Percentiles rank a stretch among this genome's conserved stretches.
phyloP scores from a whole-genome alignment of 2,329 filamentous ascomycete genomes.

The Sporothrix mexicana region DNA sequence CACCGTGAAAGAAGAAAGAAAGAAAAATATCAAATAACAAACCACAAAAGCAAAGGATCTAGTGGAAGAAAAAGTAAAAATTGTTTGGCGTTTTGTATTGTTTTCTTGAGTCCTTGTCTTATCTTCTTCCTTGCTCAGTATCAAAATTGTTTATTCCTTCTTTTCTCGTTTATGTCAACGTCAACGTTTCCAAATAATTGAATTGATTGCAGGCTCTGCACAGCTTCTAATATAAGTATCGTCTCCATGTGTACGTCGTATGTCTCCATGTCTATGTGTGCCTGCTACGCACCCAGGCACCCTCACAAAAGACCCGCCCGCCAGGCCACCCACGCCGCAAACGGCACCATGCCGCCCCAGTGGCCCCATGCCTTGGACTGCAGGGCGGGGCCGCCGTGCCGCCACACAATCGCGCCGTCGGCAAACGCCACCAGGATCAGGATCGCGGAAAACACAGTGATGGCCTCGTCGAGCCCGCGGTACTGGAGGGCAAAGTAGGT shows the following conservation, averaged over 20 bases:
- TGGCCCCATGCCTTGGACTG: not conserved
- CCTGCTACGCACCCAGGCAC: too few species aligned
- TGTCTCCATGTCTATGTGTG: not conserved
- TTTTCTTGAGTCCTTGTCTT: not conserved
- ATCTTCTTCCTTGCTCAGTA: not conserved
- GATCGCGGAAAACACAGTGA: slow-evolving; percentile 19
- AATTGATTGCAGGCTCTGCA: too few species aligned
- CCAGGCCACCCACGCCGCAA: slow-evolving; percentile 16
- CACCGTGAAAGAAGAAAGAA: not conserved
- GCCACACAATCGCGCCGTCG: slow-evolving; percentile 17
- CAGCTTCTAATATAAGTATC: too few species aligned
- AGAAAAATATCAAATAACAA: not conserved
- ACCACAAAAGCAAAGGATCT: not conserved
- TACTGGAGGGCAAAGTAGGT: slow-evolving; percentile 27
- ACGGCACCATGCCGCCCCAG: slow-evolving; percentile 16
- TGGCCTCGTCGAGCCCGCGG: slow-evolving; percentile 14
- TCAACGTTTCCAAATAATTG: too few species aligned
- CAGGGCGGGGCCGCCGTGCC: not conserved
- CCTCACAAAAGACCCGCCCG: not conserved
- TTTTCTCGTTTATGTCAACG: not conserved
- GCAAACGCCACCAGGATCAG: not conserved
- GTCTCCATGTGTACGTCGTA: too few species aligned
- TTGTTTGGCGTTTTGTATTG: not conserved
- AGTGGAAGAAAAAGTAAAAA: not conserved
- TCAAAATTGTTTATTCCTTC: not conserved